These are phyloP conservation scores for Diplodia intermedia DNA, from an alignment of 2,329 filamentous ascomycete species.

Conservation along the genomic window DNA sequence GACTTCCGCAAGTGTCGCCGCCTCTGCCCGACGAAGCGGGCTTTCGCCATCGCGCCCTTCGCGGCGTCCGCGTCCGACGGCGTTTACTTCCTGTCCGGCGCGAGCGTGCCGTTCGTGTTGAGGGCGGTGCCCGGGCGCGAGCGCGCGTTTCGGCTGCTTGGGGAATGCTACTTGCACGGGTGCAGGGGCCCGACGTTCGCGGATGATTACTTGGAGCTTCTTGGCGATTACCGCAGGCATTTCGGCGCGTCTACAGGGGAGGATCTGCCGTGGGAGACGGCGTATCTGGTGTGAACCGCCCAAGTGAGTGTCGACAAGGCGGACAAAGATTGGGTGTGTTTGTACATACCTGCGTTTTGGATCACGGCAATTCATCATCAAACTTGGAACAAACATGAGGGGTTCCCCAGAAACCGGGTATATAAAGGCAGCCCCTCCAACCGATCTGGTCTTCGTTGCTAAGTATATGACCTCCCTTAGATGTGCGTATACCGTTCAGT, in stretches of 20 bases:
- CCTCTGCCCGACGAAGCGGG: not conserved
- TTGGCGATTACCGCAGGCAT: not conserved
- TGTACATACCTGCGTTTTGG: too few relatives aligned
- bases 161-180: conserved; percentile 12
- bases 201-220: not conserved
- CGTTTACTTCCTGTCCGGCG: not conserved
- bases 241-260: not conserved
- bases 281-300: not conserved
- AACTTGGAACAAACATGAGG: too few relatives aligned
- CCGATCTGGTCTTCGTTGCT: too few relatives aligned
- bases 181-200: not conserved
- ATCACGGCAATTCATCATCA: too few relatives aligned
- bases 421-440: too few relatives aligned
- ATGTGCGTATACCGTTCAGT: too few relatives aligned
- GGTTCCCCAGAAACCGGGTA: too few relatives aligned
- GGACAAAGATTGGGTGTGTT: too few relatives aligned
- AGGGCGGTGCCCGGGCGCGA: not conserved
- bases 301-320: too few relatives aligned
- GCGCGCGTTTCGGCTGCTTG: not conserved
- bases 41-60: not conserved
- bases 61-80: not conserved
- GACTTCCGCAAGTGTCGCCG: not conserved
- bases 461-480: too few relatives aligned
- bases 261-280: not conserved
- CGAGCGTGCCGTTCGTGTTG: not conserved